Evolutionary conservation across 305 asterid genomes (phyloP), one percentile per base, ranked within the genome.

Genomic region (Andrographis paniculata): DNA sequence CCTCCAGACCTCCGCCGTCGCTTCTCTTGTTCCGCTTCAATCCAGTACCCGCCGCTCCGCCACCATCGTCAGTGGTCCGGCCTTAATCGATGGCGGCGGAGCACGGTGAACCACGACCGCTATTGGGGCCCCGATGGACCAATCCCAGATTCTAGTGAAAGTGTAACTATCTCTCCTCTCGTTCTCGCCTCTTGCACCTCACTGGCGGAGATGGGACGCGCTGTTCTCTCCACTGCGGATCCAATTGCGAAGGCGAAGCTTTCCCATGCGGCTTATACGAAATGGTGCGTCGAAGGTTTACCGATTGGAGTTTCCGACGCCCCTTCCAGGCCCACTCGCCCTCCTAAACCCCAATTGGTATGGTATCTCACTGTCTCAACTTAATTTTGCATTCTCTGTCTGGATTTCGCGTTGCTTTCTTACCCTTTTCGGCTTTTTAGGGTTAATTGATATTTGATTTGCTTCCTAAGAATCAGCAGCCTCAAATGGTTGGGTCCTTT

Each of bases 111-210:
- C 71, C 75, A 66, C 12, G 57, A 68, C 64, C 85, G 89, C 5
- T 55, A 45, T 21, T 87, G 99, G 98, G 99, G 99, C 8, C 67
- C 83, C 53, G 67, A 70, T 31, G 95, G 94, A 14, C 95, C 96
- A 17, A 60, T 63, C 47, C 51, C 13, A 28, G 48, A 50, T n/a
- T 52, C 61, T 17, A 14, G 20, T 36, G 53, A 63, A 58, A 14
- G 55, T 17, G 58, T 57, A 21, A 36, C 2, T 17, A 30, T n/a
- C 45, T 19, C 58, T 3, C 39, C 23, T 9, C 46, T 64, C 0
- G 42, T 55, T 15, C 52, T 74, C 49, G 28, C 24, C 14, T 66
- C 73, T 5, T 78, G 91, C 61, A 53, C 69, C 20, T 80, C 94
- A 9, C 61, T 91, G 49, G 85, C 94, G 12, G 96, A 86, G 68